Evolutionary conservation across 169 alveolate genomes (phyloP).

Genomic region (Cryptosporidium sp.): DNA sequence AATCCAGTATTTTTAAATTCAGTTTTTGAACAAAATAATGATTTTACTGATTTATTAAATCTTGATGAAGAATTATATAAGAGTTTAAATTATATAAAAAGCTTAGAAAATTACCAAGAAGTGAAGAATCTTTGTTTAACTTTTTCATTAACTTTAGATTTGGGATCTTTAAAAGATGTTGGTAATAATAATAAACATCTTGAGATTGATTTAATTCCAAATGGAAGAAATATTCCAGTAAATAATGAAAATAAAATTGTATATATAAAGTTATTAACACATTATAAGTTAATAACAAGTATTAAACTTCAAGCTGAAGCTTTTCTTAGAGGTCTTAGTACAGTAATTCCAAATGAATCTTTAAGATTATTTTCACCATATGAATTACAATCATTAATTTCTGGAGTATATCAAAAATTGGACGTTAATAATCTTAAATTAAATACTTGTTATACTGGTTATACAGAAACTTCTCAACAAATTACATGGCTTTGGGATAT

Average conservation of each 20-base stretch:
- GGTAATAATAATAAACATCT: slow-evolving; percentile 4
- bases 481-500: slow-evolving; percentile 93
- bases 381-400: slow-evolving; percentile 93
- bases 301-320: slow-evolving; percentile 87
- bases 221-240: slow-evolving; percentile 82
- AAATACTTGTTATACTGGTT: slow-evolving; percentile 92
- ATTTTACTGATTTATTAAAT: slow-evolving; percentile 86
- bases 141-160: slow-evolving; percentile 79
- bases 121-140: slow-evolving; percentile 77
- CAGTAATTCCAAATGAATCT: slow-evolving; percentile 91
- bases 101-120: slow-evolving; percentile 79
- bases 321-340: slow-evolving; percentile 92
- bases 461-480: slow-evolving; percentile 83
- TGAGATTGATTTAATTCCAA: slow-evolving; percentile 80
- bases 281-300: slow-evolving; percentile 90
- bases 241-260: slow-evolving; percentile 86
- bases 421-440: slow-evolving; percentile 91
- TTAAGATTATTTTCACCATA: slow-evolving; percentile 91
- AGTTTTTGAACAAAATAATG: slow-evolving; percentile 86
- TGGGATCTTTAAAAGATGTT: not conserved
- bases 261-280: slow-evolving; percentile 88
- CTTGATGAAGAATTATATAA: slow-evolving; percentile 82
- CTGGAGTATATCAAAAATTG: slow-evolving; percentile 91
- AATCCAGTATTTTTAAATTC: slow-evolving; percentile 88
- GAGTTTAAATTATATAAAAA: slow-evolving; percentile 79